Conservation (phyloP, 805 yeast genomes). For the Saccharomycopsis synnaedendra region DNA sequence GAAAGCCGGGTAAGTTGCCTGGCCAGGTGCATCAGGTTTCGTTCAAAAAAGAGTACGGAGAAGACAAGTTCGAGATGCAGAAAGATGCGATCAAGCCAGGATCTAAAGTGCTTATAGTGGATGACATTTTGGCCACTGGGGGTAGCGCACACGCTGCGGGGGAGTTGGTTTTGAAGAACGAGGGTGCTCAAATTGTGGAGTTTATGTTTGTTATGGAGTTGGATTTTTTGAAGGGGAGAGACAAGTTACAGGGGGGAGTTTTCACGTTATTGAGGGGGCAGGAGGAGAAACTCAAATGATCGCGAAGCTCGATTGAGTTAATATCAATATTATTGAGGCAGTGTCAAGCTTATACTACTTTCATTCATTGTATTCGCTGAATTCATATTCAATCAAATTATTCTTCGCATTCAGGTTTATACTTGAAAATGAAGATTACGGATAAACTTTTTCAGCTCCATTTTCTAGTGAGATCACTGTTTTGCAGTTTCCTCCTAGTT, state of each 20-base stretch:
- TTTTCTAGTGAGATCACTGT: no score
- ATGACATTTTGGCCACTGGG: constrained; percentile 96
- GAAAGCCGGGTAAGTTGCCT: constrained; percentile 93
- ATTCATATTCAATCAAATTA: no score
- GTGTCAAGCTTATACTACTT: no score
- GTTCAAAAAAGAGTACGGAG: constrained; percentile 87
- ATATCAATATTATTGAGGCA: no score
- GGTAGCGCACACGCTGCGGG: constrained; percentile 96
- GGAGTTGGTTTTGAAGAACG: constrained; percentile 47
- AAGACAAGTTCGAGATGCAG: constrained; percentile 84
- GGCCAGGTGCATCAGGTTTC: constrained; percentile 66
- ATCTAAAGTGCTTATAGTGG: constrained; percentile 77
- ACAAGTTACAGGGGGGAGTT: constrained; percentile 74
- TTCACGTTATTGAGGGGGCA: constrained; percentile 85
- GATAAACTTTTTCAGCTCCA: no score
- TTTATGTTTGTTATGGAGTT: constrained; percentile 88
- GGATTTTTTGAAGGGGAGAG: constrained; percentile 90
- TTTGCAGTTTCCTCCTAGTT: no score
- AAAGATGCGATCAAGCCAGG: constrained; percentile 68
- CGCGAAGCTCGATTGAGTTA: no score
- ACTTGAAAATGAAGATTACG: no score
- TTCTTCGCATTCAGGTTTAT: no score
- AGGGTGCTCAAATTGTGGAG: constrained; percentile 66
- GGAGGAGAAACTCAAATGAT: constrained; percentile 32
- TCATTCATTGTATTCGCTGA: no score